Conservation (phyloP, 768 basidiomycete species). For the Leccinum fibrillosum region DNA sequence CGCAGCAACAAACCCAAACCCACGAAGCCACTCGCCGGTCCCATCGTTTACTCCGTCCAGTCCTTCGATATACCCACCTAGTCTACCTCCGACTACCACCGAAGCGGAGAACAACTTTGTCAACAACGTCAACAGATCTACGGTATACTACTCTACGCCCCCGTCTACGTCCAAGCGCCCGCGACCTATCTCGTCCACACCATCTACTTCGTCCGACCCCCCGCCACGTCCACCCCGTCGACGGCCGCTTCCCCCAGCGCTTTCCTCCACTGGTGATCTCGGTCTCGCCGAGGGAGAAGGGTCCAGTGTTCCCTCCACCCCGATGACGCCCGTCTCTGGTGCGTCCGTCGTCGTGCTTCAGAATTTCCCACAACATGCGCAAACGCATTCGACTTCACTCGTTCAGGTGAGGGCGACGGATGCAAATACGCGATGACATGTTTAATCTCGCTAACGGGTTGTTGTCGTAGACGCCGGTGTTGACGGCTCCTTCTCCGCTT, state of each 20-base stretch:
- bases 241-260: background rate
- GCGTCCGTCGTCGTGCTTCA: background rate
- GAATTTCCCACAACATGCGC: background rate
- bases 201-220: background rate
- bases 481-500: background rate
- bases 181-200: background rate
- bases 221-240: background rate
- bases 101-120: slow-evolving; percentile 9
- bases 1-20: slow-evolving; percentile 11
- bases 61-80: slow-evolving; percentile 50
- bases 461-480: background rate
- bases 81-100: slow-evolving; percentile 32
- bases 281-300: background rate
- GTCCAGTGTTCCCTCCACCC: background rate
- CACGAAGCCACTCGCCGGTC: background rate
- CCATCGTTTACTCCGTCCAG: slow-evolving; percentile 41
- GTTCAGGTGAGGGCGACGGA: background rate
- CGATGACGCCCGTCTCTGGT: background rate
- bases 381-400: background rate
- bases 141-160: background rate
- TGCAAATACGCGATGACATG: background rate
- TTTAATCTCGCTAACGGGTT: background rate
- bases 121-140: slow-evolving; percentile 16
- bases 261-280: background rate
- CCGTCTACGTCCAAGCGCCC: background rate